Percentiles rank a stretch among this genome's conserved stretches.
These are phyloP conservation scores for Mortierella sp. DNA, from an alignment of 371 early-diverging fungal genomes.

Conservation along the genomic window DNA sequence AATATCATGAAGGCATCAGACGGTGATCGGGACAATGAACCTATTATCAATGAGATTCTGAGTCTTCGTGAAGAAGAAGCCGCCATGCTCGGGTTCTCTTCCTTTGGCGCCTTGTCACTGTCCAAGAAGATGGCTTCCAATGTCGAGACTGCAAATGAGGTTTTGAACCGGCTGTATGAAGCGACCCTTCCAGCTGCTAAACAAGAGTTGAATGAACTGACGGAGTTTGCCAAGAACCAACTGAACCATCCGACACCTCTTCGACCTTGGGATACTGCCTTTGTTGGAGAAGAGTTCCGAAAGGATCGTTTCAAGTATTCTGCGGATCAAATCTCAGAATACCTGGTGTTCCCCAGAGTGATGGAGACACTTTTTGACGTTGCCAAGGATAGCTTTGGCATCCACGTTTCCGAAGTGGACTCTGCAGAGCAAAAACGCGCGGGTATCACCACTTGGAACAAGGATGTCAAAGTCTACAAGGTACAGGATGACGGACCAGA, in stretches of 20 bases:
- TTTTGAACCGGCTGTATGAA: conserved; percentile 61
- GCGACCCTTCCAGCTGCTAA: conserved; percentile 63
- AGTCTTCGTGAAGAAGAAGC: conserved; percentile 62
- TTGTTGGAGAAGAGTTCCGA: conserved; percentile 68
- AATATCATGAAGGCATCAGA: conserved; percentile 67
- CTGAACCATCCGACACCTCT: conserved; percentile 59
- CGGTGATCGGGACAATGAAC: conserved; percentile 66
- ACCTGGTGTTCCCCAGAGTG: conserved; percentile 71
- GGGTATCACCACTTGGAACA: conserved; percentile 67
- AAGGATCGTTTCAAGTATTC: conserved; percentile 67
- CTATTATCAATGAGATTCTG: conserved; percentile 72
- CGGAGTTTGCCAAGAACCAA: conserved; percentile 58
- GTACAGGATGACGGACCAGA: conserved; percentile 59
- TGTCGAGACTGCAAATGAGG: conserved; percentile 57
- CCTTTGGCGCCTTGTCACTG: conserved; percentile 68
- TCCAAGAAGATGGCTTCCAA: conserved; percentile 73
- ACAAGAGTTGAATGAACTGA: conserved; percentile 59
- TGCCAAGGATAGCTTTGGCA: conserved; percentile 64
- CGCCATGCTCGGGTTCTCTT: conserved; percentile 61
- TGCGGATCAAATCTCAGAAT: conserved; percentile 73
- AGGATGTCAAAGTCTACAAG: conserved; percentile 74
- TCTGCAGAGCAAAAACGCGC: conserved; percentile 51
- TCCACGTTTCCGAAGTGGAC: conserved; percentile 64
- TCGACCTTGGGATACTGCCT: conserved; percentile 69
- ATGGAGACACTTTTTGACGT: conserved; percentile 69